Evolutionary conservation across 441 rosid genomes (phyloP).

Genomic region (Mallotus japonicus): DNA sequence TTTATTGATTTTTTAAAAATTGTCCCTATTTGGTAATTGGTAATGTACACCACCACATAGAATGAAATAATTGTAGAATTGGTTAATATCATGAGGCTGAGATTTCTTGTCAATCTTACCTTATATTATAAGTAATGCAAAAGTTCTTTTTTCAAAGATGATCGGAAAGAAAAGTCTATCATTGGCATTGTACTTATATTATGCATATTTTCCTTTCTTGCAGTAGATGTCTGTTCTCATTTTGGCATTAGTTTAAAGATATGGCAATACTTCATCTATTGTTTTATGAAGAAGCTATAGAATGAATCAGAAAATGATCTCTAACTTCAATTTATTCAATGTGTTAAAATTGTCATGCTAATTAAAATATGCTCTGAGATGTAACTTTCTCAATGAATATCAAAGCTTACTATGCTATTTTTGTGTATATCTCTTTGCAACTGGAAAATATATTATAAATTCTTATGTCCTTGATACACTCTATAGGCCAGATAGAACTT

Average conservation of each 20-base stretch:
- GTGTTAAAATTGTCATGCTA: neutral
- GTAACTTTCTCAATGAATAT: neutral
- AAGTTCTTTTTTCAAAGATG: neutral
- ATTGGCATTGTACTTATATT: neutral
- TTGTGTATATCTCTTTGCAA: neutral
- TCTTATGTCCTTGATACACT: constrained; percentile 6
- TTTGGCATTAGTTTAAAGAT: neutral
- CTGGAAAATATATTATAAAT: neutral
- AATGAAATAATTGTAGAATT: neutral
- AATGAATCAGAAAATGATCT: neutral
- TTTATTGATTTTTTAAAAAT: neutral
- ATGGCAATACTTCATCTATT: neutral
- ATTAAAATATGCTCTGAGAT: neutral
- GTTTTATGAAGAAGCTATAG: neutral
- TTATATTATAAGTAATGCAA: neutral
- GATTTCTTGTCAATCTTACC: neutral
- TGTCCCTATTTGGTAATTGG: neutral
- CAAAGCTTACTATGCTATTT: neutral
- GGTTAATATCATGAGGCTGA: neutral
- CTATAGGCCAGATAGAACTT: constrained; percentile 84
- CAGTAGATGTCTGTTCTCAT: neutral
- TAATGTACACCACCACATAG: neutral
- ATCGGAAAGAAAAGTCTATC: neutral
- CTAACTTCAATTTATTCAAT: neutral
- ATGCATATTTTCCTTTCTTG: neutral